Percentiles rank a stretch among this genome's conserved stretches.
Evolutionary conservation across 2,329 filamentous ascomycete genomes (phyloP).

Genomic region (Arthrinium phaeospermum): DNA sequence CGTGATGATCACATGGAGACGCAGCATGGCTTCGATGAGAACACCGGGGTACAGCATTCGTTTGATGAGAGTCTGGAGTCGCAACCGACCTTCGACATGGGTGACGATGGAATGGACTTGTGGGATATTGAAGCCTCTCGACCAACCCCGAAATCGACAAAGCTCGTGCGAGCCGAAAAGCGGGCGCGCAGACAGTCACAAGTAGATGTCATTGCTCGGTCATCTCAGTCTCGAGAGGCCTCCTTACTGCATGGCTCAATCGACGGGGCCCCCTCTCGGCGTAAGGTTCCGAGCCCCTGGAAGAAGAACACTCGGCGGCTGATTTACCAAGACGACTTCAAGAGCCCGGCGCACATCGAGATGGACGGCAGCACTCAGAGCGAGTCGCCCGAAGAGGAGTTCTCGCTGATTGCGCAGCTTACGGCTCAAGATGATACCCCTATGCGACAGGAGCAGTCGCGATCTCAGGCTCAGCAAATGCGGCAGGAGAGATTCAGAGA

Average conservation of each 20-base stretch:
- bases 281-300: slow-evolving; percentile 50
- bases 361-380: slow-evolving; percentile 32
- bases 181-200: slow-evolving; percentile 28
- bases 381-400: slow-evolving; percentile 10
- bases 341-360: slow-evolving; percentile 39
- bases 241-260: slow-evolving; percentile 15
- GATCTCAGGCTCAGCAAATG: not conserved
- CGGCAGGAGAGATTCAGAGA: not conserved
- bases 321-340: slow-evolving; percentile 40
- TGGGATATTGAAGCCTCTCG: slow-evolving; percentile 64
- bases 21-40: slow-evolving; percentile 4
- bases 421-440: not conserved
- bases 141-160: slow-evolving; percentile 43
- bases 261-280: slow-evolving; percentile 31
- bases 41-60: not conserved
- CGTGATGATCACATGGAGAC: slow-evolving; percentile 38
- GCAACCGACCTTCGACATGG: slow-evolving; percentile 35
- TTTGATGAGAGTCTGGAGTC: slow-evolving; percentile 12
- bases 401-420: slow-evolving; percentile 4
- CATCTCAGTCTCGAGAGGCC: slow-evolving; percentile 25
- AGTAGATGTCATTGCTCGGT: not conserved
- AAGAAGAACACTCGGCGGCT: slow-evolving; percentile 39
- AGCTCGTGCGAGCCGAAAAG: slow-evolving; percentile 26
- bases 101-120: slow-evolving; percentile 47
- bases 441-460: not conserved